Base-by-base conservation (phyloP, 805 yeast genomes). In the Jamesozyma jinghongensis region DNA sequence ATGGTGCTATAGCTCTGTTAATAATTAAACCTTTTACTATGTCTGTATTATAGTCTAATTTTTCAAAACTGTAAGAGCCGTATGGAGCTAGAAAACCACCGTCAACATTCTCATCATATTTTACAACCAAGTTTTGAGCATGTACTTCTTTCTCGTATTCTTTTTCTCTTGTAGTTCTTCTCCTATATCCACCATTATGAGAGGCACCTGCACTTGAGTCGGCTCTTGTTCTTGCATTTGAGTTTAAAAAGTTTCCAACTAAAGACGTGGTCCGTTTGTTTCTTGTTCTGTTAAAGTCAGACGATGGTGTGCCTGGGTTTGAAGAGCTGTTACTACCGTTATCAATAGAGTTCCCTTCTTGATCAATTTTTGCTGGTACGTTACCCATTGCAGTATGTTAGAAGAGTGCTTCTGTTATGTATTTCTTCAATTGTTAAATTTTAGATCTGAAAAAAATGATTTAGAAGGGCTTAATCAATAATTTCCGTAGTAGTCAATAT, bases 51-150 rank as follows among this genome's bases (percentile, higher is more conserved):
- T 77, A 90, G 58, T 85, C 95, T 40, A 81, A 59, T 50, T 78
- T 80, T 36, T 82, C 78, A 26, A 73, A 68, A 47, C 79, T 75
- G 62, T 90, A 90, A 26, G 84, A 83, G 2, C 97, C 97, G 62
- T 75, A 85, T 0, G 97, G 96, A 1, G 94, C 95, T 47, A 90
- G 63, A 56, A 67, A 87, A 2, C 98, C 98, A 16, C 98, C 98
- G 63, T 92, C 97, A 13, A 90, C 95, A 47, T 68, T 75, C 54
- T 85, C 94, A 31, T 68, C 68, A 51, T 61, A 73, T 45, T 71
- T 67, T 2, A 83, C 85, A 18, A 83, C 65, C 40, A 83, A 63
- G 19, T 77, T 71, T 46, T 64, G 51, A 40, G 74, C 74, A 50
- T 78, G 85, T 14, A 62, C 61, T 45, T 78, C 83, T 41, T 71